These are phyloP conservation scores for Beauveria australis DNA, from an alignment of 2,329 filamentous ascomycete species.

Conservation along the genomic window DNA sequence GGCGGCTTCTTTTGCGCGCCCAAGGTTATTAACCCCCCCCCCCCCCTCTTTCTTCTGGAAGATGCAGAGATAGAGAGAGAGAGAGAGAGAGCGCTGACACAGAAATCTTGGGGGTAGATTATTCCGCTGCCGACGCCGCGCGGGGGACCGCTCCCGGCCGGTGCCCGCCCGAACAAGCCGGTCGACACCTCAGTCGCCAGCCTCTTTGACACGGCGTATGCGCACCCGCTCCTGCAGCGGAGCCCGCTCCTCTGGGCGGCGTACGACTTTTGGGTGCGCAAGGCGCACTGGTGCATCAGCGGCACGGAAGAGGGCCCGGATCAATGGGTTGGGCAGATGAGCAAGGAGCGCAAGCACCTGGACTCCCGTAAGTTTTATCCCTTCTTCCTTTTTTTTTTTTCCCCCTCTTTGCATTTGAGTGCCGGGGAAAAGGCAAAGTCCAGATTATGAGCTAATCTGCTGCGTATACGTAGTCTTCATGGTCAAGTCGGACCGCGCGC, in stretches of 20 bases:
- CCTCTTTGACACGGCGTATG: constrained; percentile 43
- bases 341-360: constrained; percentile 26
- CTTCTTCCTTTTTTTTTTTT: not conserved
- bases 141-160: constrained; percentile 29
- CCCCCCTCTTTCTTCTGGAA: not conserved
- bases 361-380: constrained; percentile 22
- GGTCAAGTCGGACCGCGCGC: constrained; percentile 33
- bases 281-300: constrained; percentile 33
- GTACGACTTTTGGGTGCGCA: constrained; percentile 38
- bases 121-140: constrained; percentile 17
- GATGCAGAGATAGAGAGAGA: not conserved
- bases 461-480: constrained; percentile 31
- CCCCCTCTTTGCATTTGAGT: too few relatives aligned
- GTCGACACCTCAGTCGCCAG: constrained; percentile 39
- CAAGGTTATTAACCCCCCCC: constrained; percentile 23
- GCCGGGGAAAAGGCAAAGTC: too few relatives aligned
- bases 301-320: constrained; percentile 38
- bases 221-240: constrained; percentile 37
- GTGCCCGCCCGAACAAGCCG: constrained; percentile 30
- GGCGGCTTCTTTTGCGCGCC: constrained; percentile 38
- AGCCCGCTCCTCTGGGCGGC: constrained; percentile 34
- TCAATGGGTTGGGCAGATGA: constrained; percentile 39
- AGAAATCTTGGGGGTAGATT: constrained; percentile 15
- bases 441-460: too few relatives aligned
- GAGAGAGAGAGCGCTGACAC: not conserved